phyloP scores from a whole-genome alignment of 768 basidiomycete species.

The Mycena galericulata region DNA sequence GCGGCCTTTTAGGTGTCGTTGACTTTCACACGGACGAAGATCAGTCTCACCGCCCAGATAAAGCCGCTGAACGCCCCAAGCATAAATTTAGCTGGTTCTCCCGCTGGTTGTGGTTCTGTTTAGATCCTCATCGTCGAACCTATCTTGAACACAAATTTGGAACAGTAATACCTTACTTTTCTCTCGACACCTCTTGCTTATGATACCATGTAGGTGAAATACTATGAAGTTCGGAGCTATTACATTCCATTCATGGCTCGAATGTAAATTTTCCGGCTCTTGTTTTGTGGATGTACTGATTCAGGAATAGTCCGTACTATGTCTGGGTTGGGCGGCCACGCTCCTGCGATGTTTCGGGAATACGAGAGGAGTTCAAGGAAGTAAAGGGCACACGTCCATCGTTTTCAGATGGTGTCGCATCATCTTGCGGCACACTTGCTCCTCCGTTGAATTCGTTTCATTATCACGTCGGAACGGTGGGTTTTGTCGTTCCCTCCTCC shows the following conservation, averaged over 20 bases:
- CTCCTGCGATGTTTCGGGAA: background rate
- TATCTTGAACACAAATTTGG: constrained; percentile 11
- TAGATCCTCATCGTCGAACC: background rate
- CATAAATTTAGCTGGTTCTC: background rate
- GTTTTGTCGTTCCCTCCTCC: background rate
- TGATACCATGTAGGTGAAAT: background rate
- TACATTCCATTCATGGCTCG: background rate
- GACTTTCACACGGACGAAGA: constrained; percentile 47
- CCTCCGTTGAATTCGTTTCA: background rate
- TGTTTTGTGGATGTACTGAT: background rate
- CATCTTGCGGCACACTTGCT: background rate
- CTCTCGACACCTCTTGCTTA: background rate
- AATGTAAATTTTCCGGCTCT: background rate
- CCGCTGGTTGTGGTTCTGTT: constrained; percentile 5
- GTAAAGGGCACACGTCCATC: background rate
- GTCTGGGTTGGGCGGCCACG: background rate
- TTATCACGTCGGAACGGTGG: background rate
- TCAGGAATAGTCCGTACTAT: background rate
- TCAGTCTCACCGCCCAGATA: background rate
- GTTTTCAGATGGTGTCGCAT: background rate
- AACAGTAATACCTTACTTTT: background rate
- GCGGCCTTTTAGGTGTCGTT: constrained; percentile 73
- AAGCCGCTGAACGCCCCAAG: background rate
- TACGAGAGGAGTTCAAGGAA: background rate
- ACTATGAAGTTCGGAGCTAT: background rate